phyloP scores from a whole-genome alignment of 495 filamentous ascomycete genomes.

The Entonaema liquescens region DNA sequence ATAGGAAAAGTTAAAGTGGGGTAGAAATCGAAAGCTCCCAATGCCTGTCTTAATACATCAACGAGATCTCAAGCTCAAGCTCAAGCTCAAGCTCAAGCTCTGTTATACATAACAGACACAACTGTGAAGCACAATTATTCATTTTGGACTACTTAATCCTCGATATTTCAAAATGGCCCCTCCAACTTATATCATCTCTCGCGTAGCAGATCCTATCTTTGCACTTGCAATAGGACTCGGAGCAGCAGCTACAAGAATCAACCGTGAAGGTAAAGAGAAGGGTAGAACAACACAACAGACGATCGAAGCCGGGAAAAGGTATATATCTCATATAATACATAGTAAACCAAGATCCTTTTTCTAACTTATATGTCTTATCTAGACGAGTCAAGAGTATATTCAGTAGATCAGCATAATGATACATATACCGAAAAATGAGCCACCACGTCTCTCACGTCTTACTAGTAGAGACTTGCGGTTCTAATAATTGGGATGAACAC shows the following conservation, averaged over 20 bases:
- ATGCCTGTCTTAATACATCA: too few relatives aligned
- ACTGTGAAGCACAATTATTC: background rate
- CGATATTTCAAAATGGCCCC: slow-evolving; percentile 52
- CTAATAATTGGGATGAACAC: too few relatives aligned
- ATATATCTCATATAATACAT: slow-evolving; percentile 19
- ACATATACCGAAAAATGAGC: background rate
- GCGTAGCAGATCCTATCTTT: slow-evolving; percentile 85
- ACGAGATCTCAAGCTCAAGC: too few relatives aligned
- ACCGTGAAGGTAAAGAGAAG: slow-evolving; percentile 81
- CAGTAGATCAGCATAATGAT: slow-evolving; percentile 16
- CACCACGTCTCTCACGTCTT: background rate
- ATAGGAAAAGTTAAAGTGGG: background rate
- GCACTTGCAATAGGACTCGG: slow-evolving; percentile 77
- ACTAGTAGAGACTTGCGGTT: background rate
- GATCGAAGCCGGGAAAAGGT: slow-evolving; percentile 59
- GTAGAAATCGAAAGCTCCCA: background rate
- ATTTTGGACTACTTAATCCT: too few relatives aligned
- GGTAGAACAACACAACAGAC: slow-evolving; percentile 64
- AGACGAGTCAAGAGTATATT: slow-evolving; percentile 29
- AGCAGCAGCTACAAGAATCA: slow-evolving; percentile 74
- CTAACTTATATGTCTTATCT: slow-evolving; percentile 12
- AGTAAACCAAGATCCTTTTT: background rate
- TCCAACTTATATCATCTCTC: slow-evolving; percentile 66
- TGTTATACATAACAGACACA: background rate
- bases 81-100: too few relatives aligned